Evolutionary conservation across 2,329 filamentous ascomycete genomes (phyloP).

Genomic region (Metarhizium guizhouense): DNA sequence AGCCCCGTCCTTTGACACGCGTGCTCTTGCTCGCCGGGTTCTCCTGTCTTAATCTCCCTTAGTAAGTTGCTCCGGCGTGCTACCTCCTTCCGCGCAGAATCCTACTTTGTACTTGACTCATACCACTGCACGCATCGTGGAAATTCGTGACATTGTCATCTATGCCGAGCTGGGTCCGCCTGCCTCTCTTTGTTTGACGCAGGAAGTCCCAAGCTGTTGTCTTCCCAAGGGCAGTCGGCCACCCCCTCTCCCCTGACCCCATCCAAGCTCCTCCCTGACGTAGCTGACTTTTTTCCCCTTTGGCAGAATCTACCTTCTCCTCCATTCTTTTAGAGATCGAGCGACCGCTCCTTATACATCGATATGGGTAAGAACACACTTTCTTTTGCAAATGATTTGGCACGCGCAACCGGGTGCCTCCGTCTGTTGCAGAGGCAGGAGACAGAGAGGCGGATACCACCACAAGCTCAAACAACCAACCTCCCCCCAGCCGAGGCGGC

Average conservation of each 20-base stretch:
- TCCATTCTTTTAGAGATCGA: constrained; percentile 15
- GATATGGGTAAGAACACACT: constrained; percentile 31
- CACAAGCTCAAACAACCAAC: constrained; percentile 12
- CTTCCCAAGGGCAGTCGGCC: background rate
- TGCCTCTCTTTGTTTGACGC: background rate
- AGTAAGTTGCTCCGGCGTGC: constrained; percentile 2
- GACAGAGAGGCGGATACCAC: constrained; percentile 11
- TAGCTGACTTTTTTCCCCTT: background rate
- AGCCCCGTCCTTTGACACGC: constrained; percentile 22
- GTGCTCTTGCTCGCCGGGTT: constrained; percentile 14
- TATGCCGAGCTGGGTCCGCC: background rate
- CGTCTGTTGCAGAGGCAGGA: constrained; percentile 11
- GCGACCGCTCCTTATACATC: constrained; percentile 29
- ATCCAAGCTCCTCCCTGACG: constrained; percentile 14
- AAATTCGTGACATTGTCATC: background rate
- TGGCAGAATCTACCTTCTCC: constrained; percentile 12
- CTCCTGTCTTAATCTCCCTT: constrained; percentile 14
- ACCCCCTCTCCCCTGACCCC: background rate
- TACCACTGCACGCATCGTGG: background rate
- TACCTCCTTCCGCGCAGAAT: background rate
- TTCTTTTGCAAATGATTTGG: constrained; percentile 14
- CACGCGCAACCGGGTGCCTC: background rate
- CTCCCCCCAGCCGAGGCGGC: constrained; percentile 2
- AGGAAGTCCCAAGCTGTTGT: background rate
- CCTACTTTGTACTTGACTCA: background rate